Conservation (phyloP, 78 protist species). For the slime mould (Dictyostelium discoideum) region dicty_2.7 NC_007088.5:519501-520000, state of each 20-base stretch:
- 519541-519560: slow-evolving; percentile 33
- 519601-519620: slow-evolving; percentile 50
- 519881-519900: not conserved
- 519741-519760: slow-evolving; percentile 75
- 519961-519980: slow-evolving; percentile 86
- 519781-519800: slow-evolving; percentile 68
- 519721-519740: slow-evolving; percentile 81
- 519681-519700: slow-evolving; percentile 47
- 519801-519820: slow-evolving; percentile 82
- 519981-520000: slow-evolving; percentile 88
- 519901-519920: not conserved
- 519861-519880: slow-evolving; percentile 62
- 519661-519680: slow-evolving; percentile 29
- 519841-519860: slow-evolving; percentile 54
- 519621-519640: not conserved
- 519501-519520: not conserved
- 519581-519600: slow-evolving; percentile 27
- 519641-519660: slow-evolving; percentile 39
- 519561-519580: not conserved
- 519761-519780: slow-evolving; percentile 89
- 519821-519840: slow-evolving; percentile 20
- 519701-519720: slow-evolving; percentile 1
- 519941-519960: not conserved
- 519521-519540: not conserved
- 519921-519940: not conserved